Evolutionary conservation across 805 yeast genomes (phyloP), one percentile per base, ranked within the genome.

Genomic region (Saturnispora halmiae): DNA sequence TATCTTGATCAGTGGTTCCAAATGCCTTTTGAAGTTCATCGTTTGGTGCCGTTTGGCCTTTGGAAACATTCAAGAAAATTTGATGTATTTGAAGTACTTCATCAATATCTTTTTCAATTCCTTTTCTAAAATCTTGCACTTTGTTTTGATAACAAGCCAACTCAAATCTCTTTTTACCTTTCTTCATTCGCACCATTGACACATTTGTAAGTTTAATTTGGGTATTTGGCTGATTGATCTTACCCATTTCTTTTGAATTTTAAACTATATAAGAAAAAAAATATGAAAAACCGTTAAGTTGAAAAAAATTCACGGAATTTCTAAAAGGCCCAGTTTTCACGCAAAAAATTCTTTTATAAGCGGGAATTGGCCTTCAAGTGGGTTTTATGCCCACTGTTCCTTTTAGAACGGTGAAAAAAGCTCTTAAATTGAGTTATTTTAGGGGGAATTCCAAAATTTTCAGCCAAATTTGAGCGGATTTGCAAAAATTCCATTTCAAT

Each of bases 71-170:
- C 27, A 77, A 58, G 54, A 92, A 92, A 1, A 92, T 94, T 59
- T 83, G 95, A n/a, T 87, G 95, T 40, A 92, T 86, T 59, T 92
- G 98, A 28, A 92, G 66, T 2, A 92, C 98, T 56, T 92, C 98
- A 63, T 92, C 97, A 7, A 92, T 59, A 57, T 92, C 96, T 51
- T 85, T 90, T 55, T 92, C 98, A 58, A 84, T 77, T 44, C 82
- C 83, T 46, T 75, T 72, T 51, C 96, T 70, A 77, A 87, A 92
- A 59, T 92, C 98, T 59, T 90, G 97, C 4, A 92, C 96, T 56
- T 92, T 92, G 54, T 92, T 92, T 55, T 85, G 95, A 59, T 92
- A 92, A 56, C 98, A 92, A 0, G 97, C 97, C 34, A 92, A 73
- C 61, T 92, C 98, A 52, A 87, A 92, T 49, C 96, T 68, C 60